Evolutionary conservation across 305 asterid species (phyloP).

Genomic region (Euphrasia arctica): DNA sequence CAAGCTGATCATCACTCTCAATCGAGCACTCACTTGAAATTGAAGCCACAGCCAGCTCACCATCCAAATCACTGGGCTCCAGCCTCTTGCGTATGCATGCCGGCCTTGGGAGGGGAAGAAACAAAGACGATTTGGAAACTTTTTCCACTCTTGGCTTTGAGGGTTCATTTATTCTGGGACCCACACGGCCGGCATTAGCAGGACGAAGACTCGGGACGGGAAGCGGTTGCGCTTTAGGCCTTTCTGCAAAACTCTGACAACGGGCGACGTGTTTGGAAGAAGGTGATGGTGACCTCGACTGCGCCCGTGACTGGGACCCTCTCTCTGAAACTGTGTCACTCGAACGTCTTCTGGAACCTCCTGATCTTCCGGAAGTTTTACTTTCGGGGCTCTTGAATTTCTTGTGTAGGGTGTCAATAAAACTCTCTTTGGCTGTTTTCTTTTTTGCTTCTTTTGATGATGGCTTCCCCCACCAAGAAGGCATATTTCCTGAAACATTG

Average conservation of each 20-base stretch:
- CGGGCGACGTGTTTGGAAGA: constrained; percentile 90
- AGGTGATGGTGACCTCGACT: constrained; percentile 88
- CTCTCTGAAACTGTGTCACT: constrained; percentile 71
- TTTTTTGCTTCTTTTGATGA: constrained; percentile 83
- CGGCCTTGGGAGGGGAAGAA: constrained; percentile 78
- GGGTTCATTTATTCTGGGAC: constrained; percentile 57
- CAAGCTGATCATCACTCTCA: constrained; percentile 86
- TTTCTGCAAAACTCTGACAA: constrained; percentile 94
- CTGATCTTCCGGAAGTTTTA: constrained; percentile 71
- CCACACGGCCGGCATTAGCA: constrained; percentile 46
- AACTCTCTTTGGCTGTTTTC: constrained; percentile 75
- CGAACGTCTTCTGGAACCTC: constrained; percentile 68
- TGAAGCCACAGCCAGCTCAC: constrained; percentile 67
- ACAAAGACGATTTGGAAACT: constrained; percentile 57
- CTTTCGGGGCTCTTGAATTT: constrained; percentile 75
- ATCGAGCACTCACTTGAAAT: constrained; percentile 77
- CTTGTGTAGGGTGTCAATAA: constrained; percentile 73
- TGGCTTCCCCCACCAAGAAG: constrained; percentile 93
- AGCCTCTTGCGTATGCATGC: constrained; percentile 67
- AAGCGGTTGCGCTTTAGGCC: constrained; percentile 86
- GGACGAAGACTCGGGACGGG: constrained; percentile 71
- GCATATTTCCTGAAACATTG: constrained; percentile 60
- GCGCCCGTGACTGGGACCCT: constrained; percentile 79
- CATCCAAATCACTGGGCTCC: constrained; percentile 69
- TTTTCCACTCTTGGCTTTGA: constrained; percentile 56